Percentiles rank a stretch among this genome's conserved stretches.
phyloP scores from a whole-genome alignment of 2,329 filamentous ascomycete genomes.

The Penicillium glabrum region DNA sequence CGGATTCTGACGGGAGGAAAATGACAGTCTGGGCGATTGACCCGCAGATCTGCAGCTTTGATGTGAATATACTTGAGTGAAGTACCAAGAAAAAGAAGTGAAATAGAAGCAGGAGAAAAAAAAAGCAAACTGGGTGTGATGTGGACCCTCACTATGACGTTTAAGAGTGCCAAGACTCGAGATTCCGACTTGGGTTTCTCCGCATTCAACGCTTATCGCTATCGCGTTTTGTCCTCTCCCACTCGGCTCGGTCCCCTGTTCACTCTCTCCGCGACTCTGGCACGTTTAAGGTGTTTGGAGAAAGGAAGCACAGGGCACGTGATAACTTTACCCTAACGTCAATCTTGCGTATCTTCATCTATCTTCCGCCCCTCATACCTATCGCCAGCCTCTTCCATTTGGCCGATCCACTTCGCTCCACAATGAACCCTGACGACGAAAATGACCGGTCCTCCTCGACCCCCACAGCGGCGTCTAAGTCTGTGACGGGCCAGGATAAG shows the following conservation, averaged over 20 bases:
- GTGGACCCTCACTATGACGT: conserved; percentile 27
- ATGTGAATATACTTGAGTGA: background rate
- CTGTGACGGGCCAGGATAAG: conserved; percentile 30
- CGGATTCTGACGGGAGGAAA: background rate
- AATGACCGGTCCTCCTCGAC: conserved; percentile 36
- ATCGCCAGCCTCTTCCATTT: background rate
- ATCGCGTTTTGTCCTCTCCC: conserved; percentile 17
- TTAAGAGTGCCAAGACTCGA: conserved; percentile 21
- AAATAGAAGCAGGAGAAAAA: background rate
- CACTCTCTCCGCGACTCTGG: background rate
- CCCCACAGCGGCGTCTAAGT: conserved; percentile 31
- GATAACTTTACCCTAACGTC: background rate
- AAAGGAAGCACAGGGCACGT: background rate
- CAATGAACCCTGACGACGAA: conserved; percentile 29
- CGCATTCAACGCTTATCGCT: conserved; percentile 24
- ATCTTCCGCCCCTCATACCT: background rate
- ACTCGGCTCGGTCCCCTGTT: conserved; percentile 5
- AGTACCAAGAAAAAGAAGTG: background rate
- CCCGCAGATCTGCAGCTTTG: background rate
- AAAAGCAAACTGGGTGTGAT: conserved; percentile 8
- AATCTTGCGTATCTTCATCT: background rate
- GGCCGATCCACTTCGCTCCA: conserved; percentile 1
- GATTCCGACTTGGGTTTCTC: conserved; percentile 14
- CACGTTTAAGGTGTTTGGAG: background rate
- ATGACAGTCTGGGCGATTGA: background rate